Evolutionary conservation across 306 rosid species (phyloP), one percentile per base, ranked within the genome.

Genomic region (Coriaria nepalensis): DNA sequence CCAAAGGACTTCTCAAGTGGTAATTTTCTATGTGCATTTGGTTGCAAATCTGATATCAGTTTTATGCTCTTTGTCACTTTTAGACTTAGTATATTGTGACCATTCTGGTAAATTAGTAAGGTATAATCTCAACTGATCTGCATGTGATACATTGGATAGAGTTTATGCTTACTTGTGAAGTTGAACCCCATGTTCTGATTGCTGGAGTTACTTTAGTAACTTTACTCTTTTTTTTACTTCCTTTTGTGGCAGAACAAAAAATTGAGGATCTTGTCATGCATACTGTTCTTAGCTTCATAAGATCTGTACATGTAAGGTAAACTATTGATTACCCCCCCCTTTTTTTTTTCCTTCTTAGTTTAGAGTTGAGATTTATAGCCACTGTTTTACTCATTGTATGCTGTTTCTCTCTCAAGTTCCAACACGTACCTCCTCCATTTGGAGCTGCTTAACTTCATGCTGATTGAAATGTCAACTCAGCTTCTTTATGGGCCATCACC

Each of bases 401-500:
- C 48, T 50, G 5, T 44, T 47, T 45, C 53, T 50, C 36, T 55
- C 38, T 8, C 50, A 8, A 85, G 98, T 60, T 52, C 93, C 45
- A 50, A 61, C 46, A 77, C 93, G 46, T 73, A 71, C 57, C 65
- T 82, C 59, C 84, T 92, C 60, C 94, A 92, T 52, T 63, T 75
- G 70, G 98, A 92, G 75, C 81, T 92, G 79, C 94, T 82, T 53
- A 85, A 86, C 78, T 92, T 92, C 74, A 46, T 92, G 93, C 72
- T 82, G 52, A 70, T 85, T 75, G 79, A 81, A 59, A 85, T 85
- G 96, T 85, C 98, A 29, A 85, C 94, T 68, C 98, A 92, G 64
- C 98, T 92, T 75, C 94, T 82, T 39, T 85, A 87, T 63, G 94
- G 98, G 62, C 78, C 96, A 53, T 92, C 96, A 68, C 96, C 96